phyloP scores from a whole-genome alignment of 2,329 filamentous ascomycete genomes.

The Paecilomyces variotii region DNA sequence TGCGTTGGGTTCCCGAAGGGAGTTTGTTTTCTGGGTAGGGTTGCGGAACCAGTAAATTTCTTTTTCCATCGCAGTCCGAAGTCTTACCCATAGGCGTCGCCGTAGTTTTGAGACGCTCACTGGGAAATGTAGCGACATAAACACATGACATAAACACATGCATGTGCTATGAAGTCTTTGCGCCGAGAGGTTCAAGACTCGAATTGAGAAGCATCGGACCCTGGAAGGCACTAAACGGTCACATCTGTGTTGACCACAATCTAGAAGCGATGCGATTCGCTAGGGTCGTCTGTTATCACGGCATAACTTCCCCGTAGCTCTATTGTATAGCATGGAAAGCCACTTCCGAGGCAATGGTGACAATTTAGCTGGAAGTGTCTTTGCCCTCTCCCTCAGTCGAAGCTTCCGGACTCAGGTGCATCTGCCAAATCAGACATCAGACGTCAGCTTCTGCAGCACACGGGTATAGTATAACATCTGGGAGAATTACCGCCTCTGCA shows the following conservation, averaged over 20 bases:
- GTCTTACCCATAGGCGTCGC: too few species aligned
- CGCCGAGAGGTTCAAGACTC: background rate
- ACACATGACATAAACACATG: too few species aligned
- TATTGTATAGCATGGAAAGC: background rate
- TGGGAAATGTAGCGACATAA: background rate
- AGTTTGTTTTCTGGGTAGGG: too few species aligned
- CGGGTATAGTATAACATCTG: background rate
- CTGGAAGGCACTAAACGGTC: background rate
- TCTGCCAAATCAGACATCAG: background rate
- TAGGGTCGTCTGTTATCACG: background rate
- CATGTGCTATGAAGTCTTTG: background rate
- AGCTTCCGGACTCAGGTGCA: background rate
- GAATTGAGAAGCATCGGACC: background rate
- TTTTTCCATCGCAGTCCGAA: too few species aligned
- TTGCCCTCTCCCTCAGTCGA: background rate
- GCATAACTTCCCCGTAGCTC: background rate
- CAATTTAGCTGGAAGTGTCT: background rate
- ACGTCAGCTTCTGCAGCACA: background rate
- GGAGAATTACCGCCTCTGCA: slow-evolving; percentile 51
- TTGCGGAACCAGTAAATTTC: too few species aligned
- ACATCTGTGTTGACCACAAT: background rate
- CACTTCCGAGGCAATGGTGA: background rate
- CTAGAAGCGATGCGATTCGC: background rate
- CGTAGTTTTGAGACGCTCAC: background rate
- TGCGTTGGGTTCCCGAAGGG: too few species aligned